A percentile compares a stretch with the other conserved stretches of the same genome.
phyloP scores from a whole-genome alignment of 768 basidiomycete species.

The Postia placenta region DNA sequence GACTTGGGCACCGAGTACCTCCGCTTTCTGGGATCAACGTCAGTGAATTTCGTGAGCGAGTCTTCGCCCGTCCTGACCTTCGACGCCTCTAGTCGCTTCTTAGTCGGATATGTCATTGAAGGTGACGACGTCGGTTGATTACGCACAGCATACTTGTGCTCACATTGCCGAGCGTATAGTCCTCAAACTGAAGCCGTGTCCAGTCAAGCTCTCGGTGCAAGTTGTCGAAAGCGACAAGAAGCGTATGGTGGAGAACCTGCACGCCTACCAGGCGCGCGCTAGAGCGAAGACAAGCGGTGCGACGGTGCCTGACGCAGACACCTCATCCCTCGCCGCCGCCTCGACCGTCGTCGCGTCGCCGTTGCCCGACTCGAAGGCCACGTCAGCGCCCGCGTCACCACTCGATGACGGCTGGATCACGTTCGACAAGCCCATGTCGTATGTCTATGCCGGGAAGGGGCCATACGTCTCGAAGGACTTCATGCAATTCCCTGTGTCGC shows the following conservation, averaged over 20 bases:
- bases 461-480: conserved; percentile 68
- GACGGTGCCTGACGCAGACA: not conserved
- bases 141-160: not conserved
- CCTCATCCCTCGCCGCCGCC: not conserved
- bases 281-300: not conserved
- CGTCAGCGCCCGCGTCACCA: conserved; percentile 22
- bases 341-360: conserved; percentile 7
- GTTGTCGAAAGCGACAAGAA: conserved; percentile 63
- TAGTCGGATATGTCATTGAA: conserved; percentile 65
- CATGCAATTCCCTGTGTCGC: conserved; percentile 80
- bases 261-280: conserved; percentile 26
- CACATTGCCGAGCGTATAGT: conserved; percentile 32
- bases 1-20: conserved; percentile 81
- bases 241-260: conserved; percentile 54
- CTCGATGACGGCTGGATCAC: conserved; percentile 62
- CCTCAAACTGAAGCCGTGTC: conserved; percentile 54
- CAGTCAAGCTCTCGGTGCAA: conserved; percentile 65
- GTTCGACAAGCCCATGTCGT: conserved; percentile 62
- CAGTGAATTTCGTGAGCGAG: not conserved
- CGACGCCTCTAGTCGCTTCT: conserved; percentile 46
- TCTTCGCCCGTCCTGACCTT: not conserved
- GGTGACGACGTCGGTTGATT: conserved; percentile 28
- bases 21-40: conserved; percentile 72
- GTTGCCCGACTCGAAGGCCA: conserved; percentile 44
- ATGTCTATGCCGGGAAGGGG: conserved; percentile 72